A percentile compares a stretch with the other conserved stretches of the same genome.
These are phyloP conservation scores for Phytophthora macrochlamydospora DNA, from an alignment of 352 stramenopile species.

Conservation along the genomic window DNA sequence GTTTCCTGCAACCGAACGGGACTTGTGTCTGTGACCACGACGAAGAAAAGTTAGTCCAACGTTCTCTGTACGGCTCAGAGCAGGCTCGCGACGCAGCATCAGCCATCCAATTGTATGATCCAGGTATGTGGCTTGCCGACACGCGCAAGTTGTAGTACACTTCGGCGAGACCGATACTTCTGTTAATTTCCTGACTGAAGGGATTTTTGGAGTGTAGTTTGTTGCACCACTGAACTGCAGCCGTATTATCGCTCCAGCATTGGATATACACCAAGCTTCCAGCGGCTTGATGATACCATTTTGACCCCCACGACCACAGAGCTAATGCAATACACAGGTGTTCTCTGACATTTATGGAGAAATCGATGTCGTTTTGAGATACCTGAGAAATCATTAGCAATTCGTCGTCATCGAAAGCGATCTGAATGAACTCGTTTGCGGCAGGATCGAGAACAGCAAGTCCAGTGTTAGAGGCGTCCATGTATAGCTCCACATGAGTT, in stretches of 20 bases:
- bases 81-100: conserved; percentile 21
- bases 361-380: background rate
- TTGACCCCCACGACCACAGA: conserved; percentile 4
- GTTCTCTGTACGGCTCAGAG: background rate
- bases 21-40: background rate
- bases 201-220: conserved; percentile 9
- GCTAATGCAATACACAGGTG: conserved; percentile 25
- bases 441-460: background rate
- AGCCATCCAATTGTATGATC: conserved; percentile 19
- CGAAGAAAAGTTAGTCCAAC: background rate
- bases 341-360: conserved; percentile 29
- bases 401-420: conserved; percentile 3
- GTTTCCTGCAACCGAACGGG: conserved; percentile 1
- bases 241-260: conserved; percentile 25
- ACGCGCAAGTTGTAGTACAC: conserved; percentile 11
- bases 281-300: background rate
- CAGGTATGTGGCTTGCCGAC: conserved; percentile 9
- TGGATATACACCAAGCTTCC: conserved; percentile 1
- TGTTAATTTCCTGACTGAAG: conserved; percentile 32
- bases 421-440: background rate
- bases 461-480: background rate
- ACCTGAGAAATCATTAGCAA: background rate
- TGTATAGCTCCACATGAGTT: background rate
- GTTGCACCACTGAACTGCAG: conserved; percentile 9
- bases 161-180: conserved; percentile 18